Evolutionary conservation across 108 stramenopile species (phyloP).

Genomic region (Stephanodiscus minutulus): DNA sequence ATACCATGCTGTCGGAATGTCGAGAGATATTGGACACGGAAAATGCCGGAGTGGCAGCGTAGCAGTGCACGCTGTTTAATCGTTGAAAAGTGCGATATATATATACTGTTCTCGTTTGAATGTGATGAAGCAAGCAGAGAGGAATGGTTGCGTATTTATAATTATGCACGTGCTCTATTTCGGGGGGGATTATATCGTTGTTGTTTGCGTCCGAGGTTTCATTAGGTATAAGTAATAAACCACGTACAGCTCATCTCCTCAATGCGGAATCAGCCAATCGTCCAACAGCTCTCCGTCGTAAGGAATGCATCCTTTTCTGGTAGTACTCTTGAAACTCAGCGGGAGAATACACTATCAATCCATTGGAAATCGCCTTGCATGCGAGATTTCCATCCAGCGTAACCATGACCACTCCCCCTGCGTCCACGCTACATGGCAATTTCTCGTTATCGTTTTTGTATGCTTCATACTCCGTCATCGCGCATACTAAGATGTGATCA

Average conservation of each 20-base stretch:
- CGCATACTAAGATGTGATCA: conserved; percentile 25
- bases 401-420: conserved; percentile 25
- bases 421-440: background rate
- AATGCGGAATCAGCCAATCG: background rate
- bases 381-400: conserved; percentile 25
- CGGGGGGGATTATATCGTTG: background rate
- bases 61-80: background rate
- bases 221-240: background rate
- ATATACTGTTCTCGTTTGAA: background rate
- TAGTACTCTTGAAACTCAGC: conserved; percentile 20
- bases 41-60: background rate
- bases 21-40: conserved; percentile 45
- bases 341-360: conserved; percentile 22
- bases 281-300: conserved; percentile 9
- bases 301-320: conserved; percentile 9
- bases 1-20: conserved; percentile 47
- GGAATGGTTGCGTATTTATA: no score
- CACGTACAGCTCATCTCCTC: background rate
- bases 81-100: background rate
- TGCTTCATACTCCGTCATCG: conserved; percentile 8
- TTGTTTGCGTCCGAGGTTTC: background rate
- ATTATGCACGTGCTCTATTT: background rate
- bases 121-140: background rate
- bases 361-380: conserved; percentile 33
- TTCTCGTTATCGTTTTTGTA: background rate